Evolutionary conservation across 805 yeast species (phyloP).

Genomic region (Yarrowia deformans): DNA sequence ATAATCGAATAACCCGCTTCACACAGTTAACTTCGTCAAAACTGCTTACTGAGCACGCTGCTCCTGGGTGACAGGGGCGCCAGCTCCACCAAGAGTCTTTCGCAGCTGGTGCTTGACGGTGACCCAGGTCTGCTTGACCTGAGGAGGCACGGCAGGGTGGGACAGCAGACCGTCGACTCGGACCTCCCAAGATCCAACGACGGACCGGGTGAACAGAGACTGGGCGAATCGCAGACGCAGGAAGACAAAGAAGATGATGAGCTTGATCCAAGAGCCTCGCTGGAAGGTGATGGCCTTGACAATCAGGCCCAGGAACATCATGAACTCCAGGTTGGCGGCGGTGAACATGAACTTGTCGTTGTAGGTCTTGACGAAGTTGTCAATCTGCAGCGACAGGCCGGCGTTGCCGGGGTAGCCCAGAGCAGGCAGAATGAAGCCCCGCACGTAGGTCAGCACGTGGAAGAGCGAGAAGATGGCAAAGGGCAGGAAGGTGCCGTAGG

Average conservation of each 20-base stretch:
- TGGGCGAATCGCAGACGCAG: slow-evolving; percentile 80
- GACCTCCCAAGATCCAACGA: slow-evolving; percentile 73
- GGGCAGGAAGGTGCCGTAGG: slow-evolving; percentile 70
- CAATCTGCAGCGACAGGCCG: slow-evolving; percentile 50
- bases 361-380: slow-evolving; percentile 58
- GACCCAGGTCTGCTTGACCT: slow-evolving; percentile 59
- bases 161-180: slow-evolving; percentile 65
- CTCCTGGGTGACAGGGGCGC: slow-evolving; percentile 39
- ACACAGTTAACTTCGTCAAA: neutral
- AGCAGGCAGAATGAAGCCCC: slow-evolving; percentile 71
- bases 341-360: slow-evolving; percentile 66
- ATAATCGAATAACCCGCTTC: neutral
- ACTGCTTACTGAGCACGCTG: slow-evolving; percentile 32
- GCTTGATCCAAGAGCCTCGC: slow-evolving; percentile 63
- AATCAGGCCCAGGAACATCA: slow-evolving; percentile 48
- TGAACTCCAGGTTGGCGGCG: slow-evolving; percentile 67
- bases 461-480: slow-evolving; percentile 79
- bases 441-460: slow-evolving; percentile 77
- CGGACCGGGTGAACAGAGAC: slow-evolving; percentile 73
- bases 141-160: slow-evolving; percentile 61
- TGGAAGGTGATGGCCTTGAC: slow-evolving; percentile 63
- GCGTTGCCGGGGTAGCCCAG: slow-evolving; percentile 52
- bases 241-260: slow-evolving; percentile 63
- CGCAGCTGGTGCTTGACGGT: slow-evolving; percentile 52
- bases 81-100: slow-evolving; percentile 40